A percentile compares a stretch with the other conserved stretches of the same genome.
Evolutionary conservation across 2,329 filamentous ascomycete species (phyloP).

Genomic region (Elsinoe fawcettii): DNA sequence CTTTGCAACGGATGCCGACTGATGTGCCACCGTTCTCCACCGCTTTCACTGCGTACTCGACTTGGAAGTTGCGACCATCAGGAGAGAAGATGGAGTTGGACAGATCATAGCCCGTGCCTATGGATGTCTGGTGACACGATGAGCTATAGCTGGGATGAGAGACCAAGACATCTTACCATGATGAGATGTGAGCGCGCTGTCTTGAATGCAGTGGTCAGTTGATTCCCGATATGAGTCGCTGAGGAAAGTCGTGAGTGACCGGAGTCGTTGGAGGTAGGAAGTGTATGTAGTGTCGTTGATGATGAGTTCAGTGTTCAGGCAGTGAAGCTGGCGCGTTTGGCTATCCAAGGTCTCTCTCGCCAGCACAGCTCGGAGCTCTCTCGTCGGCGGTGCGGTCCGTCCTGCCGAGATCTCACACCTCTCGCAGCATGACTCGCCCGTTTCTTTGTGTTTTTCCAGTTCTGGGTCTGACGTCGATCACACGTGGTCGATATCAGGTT

Average conservation of each 20-base stretch:
- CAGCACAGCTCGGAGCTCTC: not conserved
- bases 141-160: not conserved
- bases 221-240: no score
- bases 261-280: not conserved
- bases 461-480: slow-evolving; percentile 10
- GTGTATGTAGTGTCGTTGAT: not conserved
- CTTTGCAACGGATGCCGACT: slow-evolving; percentile 92
- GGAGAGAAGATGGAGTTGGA: slow-evolving; percentile 99
- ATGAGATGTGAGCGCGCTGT: not conserved
- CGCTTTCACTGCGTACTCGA: slow-evolving; percentile 96
- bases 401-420: not conserved
- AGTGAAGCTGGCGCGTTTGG: slow-evolving; percentile 5
- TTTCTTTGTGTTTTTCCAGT: not conserved
- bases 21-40: slow-evolving; percentile 97
- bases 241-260: no score
- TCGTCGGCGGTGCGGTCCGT: not conserved
- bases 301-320: not conserved
- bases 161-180: not conserved
- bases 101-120: slow-evolving; percentile 98
- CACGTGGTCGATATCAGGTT: slow-evolving; percentile 3
- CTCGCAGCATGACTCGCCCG: slow-evolving; percentile 5
- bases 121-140: slow-evolving; percentile 66
- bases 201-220: no score
- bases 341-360: not conserved
- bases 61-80: slow-evolving; percentile 96